Evolutionary conservation across 805 yeast species (phyloP), one percentile per base, ranked within the genome.

Genomic region (Metschnikowia continentalis): DNA sequence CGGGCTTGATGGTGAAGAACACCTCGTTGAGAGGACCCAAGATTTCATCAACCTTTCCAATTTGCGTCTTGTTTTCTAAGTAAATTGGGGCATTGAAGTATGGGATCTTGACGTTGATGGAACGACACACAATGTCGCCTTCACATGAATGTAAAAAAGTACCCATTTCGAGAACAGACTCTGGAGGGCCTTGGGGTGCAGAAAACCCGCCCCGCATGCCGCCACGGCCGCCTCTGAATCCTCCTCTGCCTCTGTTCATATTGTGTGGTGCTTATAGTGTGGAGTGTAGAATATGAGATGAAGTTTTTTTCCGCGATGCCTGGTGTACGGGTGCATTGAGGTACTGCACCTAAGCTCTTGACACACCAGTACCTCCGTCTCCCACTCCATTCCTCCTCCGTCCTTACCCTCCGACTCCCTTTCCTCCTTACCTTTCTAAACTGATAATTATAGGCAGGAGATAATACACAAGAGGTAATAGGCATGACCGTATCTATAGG

Each of bases 71-170:
- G 79, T 94, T 92, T 70, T 94, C 98, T 61, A 94, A 80, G 70
- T 86, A 94, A 63, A 94, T 91, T 68, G 99, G 99, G 26, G 99
- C 99, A 74, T 94, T 94, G 81, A 94, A 94, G 71, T 92, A 94
- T 64, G 99, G 99, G 61, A 94, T 79, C 77, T 92, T 92, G 51
- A 90, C 83, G 70, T 94, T 94, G 64, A 88, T 88, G 45, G 97
- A 90, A 65, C 91, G 88, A 76, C 98, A 94, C 51, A 94, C 96
- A 66, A 94, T 88, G 66, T 94, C 99, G 52, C 96, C 97, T 72
- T 94, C 99, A 70, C 97, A 90, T 13, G 94, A 79, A 68, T 91
- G 96, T 68, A 89, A 61, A 67, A 90, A 94, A 22, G 88, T 69
- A 55, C 99, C 99, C 95, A 94, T 88, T 73, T 91, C 98, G 62